Percentiles rank a stretch among this genome's conserved stretches.
phyloP scores from a whole-genome alignment of 768 basidiomycete species.

The Mycena rebaudengoi region DNA sequence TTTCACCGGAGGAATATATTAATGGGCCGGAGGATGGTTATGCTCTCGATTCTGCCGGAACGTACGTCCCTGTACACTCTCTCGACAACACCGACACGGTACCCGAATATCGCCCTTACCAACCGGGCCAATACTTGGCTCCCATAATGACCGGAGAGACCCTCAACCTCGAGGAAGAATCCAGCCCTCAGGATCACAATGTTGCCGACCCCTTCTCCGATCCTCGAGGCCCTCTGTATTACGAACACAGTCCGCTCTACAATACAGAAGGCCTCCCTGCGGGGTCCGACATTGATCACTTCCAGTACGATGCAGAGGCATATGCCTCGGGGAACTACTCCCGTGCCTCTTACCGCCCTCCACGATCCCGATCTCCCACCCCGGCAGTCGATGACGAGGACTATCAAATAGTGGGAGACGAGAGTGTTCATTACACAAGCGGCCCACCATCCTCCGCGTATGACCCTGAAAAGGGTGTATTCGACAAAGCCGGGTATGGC shows the following conservation, averaged over 20 bases:
- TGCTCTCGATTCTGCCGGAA: neutral
- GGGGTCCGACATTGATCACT: slow-evolving; percentile 62
- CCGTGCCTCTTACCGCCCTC: slow-evolving; percentile 54
- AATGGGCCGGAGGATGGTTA: neutral
- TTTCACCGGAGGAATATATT: slow-evolving; percentile 15
- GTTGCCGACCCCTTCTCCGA: slow-evolving; percentile 40
- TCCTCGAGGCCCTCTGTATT: slow-evolving; percentile 41
- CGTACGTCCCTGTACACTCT: neutral
- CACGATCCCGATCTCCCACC: slow-evolving; percentile 80
- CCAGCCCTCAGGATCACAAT: slow-evolving; percentile 21
- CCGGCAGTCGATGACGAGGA: slow-evolving; percentile 79
- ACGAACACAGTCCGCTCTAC: slow-evolving; percentile 35
- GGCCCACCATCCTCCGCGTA: slow-evolving; percentile 33
- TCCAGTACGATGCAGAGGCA: slow-evolving; percentile 71
- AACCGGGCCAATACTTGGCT: slow-evolving; percentile 67
- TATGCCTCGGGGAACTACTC: slow-evolving; percentile 71
- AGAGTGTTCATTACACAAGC: slow-evolving; percentile 66
- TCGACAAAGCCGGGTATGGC: slow-evolving; percentile 28
- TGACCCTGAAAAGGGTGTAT: slow-evolving; percentile 53
- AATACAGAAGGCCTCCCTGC: slow-evolving; percentile 42
- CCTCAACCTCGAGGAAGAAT: slow-evolving; percentile 55
- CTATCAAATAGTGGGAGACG: slow-evolving; percentile 65
- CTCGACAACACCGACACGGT: neutral
- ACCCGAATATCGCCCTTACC: slow-evolving; percentile 44
- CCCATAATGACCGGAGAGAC: slow-evolving; percentile 75